Percentiles rank a stretch among this genome's conserved stretches.
These are phyloP conservation scores for Gentiana macrophylla DNA, from an alignment of 257 asterid species.

Conservation along the genomic window DNA sequence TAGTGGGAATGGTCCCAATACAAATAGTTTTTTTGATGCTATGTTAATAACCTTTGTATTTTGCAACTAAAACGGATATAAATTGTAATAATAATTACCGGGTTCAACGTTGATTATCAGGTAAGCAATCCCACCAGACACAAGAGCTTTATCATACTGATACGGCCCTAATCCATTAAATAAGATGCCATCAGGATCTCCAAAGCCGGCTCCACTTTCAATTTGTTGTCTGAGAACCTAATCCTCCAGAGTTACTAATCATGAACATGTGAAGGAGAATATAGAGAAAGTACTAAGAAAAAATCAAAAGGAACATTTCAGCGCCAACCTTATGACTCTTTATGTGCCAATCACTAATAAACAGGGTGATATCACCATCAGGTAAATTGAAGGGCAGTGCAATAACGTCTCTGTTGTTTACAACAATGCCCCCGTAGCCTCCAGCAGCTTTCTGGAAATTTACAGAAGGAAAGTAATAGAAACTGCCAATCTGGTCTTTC, in stretches of 20 bases:
- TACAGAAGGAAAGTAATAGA: conserved; percentile 81
- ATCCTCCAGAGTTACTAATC: conserved; percentile 20
- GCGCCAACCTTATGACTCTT: conserved; percentile 72
- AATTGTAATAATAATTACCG: conserved; percentile 31
- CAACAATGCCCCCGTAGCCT: conserved; percentile 74
- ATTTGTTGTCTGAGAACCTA: conserved; percentile 62
- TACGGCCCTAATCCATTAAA: conserved; percentile 86
- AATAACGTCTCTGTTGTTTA: conserved; percentile 75
- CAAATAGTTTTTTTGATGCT: no score
- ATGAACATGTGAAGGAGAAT: conserved; percentile 11
- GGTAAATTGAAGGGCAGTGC: conserved; percentile 68
- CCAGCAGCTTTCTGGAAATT: conserved; percentile 71
- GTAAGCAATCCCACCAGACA: conserved; percentile 49
- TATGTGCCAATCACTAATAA: conserved; percentile 78
- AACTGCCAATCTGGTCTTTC: conserved; percentile 94
- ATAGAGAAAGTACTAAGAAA: not conserved
- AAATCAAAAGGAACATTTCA: not conserved
- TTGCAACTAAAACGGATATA: no score
- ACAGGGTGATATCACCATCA: conserved; percentile 73
- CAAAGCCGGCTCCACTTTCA: conserved; percentile 53
- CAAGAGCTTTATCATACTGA: conserved; percentile 49
- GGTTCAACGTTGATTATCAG: conserved; percentile 65
- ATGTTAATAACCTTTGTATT: no score
- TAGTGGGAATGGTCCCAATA: no score
- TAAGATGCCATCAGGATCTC: conserved; percentile 73